phyloP scores from a whole-genome alignment of 2,329 filamentous ascomycete genomes.

The Diaporthe citriasiana region DNA sequence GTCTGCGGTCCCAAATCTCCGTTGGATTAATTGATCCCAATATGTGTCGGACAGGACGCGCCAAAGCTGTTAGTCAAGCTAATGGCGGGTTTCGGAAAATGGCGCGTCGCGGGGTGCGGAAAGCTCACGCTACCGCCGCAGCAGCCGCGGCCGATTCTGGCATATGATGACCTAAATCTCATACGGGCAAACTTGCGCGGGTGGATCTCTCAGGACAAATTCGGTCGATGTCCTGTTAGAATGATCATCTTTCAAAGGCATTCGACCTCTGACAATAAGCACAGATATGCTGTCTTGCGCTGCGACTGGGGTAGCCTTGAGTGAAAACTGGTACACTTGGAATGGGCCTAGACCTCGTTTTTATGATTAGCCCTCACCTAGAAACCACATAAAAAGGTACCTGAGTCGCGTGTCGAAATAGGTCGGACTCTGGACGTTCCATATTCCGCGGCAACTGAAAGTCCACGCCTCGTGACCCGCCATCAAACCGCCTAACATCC shows the following conservation, averaged over 20 bases:
- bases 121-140: background rate
- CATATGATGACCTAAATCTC: background rate
- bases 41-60: background rate
- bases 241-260: background rate
- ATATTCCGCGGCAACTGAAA: background rate
- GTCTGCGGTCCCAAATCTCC: background rate
- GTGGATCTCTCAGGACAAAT: background rate
- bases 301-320: background rate
- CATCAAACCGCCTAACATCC: background rate
- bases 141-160: no score
- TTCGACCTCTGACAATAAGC: background rate
- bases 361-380: background rate
- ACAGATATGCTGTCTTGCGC: background rate
- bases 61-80: background rate
- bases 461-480: background rate
- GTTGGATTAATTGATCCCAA: background rate
- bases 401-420: background rate
- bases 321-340: background rate
- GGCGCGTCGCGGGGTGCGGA: background rate
- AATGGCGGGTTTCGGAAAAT: background rate
- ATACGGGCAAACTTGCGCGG: background rate
- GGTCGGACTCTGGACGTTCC: background rate
- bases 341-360: background rate
- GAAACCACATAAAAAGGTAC: background rate
- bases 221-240: background rate